Evolutionary conservation across 768 basidiomycete species (phyloP), one percentile per base, ranked within the genome.

Genomic region (Sistotremastrum niveocremeum): DNA sequence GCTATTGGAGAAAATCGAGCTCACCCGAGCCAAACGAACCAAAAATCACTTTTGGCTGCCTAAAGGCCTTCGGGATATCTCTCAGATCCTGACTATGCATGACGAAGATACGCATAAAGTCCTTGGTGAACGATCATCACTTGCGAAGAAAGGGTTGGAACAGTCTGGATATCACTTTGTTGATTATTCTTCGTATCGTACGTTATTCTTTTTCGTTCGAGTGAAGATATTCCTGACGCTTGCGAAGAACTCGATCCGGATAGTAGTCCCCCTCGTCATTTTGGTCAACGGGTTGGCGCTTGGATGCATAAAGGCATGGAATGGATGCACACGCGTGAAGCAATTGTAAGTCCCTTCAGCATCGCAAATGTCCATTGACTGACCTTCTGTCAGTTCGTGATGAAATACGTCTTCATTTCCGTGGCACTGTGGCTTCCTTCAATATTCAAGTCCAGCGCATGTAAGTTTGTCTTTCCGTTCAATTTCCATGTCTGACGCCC

Each of bases 391-490:
- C 42, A 72, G 60, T 80, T 76, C 49, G 66, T 70, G 0, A 64
- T 77, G 53, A 71, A 74, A 57, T 72, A 72, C 48, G 65, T 64
- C 0, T 33, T 75, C 5, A 51, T 76, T 7, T 68, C 70, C 0
- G 54, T 79, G 35, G 69, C 66, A 0, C 56, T 78, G 2, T 78
- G 73, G 74, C 56, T 77, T 0, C 75, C 74, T 0, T 55, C 65
- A 3, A 70, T 77, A 1, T 56, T 68, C 44, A 55, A 48, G 20
- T 53, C 42, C 1, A 67, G 66, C 36, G 73, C 74, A 5, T 59
- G 69, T 71, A 50, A 54, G 68, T 66, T 12, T 37, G 32, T 41
- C n/a, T 10, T 9, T 39, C n/a, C 29, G 34, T 5, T 28, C 12
- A 7, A 11, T 12, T 7, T 34, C 8, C 8, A 7, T 50, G 34